Evolutionary conservation across 1,284 basidiomycete genomes (phyloP).

Genomic region (Fomitiporia mediterranea): DNA sequence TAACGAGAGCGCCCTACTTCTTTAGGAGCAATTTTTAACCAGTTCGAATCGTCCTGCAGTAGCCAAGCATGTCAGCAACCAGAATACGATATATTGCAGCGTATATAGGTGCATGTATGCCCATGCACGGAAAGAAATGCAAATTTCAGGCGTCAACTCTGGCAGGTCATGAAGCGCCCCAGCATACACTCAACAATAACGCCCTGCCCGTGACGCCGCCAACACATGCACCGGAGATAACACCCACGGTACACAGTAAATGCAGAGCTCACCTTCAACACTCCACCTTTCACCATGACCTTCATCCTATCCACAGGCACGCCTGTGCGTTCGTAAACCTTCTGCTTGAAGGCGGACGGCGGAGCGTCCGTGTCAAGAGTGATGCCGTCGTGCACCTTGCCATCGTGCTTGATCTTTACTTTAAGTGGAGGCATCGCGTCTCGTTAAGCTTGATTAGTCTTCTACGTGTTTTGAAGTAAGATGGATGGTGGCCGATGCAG

Average conservation of each 20-base stretch:
- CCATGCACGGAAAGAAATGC: no score
- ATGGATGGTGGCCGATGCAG: conserved; percentile 6
- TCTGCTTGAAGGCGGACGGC: conserved; percentile 75
- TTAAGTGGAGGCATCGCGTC: conserved; percentile 52
- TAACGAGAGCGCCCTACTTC: conserved; percentile 42
- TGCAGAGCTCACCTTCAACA: conserved; percentile 64
- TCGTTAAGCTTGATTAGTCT: not conserved
- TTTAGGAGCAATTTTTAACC: conserved; percentile 80
- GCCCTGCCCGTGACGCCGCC: not conserved
- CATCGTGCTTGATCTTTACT: conserved; percentile 90
- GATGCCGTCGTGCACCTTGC: conserved; percentile 65
- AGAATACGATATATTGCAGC: no score
- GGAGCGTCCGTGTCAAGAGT: conserved; percentile 64
- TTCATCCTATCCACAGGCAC: conserved; percentile 93
- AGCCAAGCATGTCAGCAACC: not conserved
- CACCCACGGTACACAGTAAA: not conserved
- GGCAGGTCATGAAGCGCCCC: no score
- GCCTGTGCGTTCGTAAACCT: conserved; percentile 77
- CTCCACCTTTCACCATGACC: conserved; percentile 94
- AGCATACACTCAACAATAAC: no score
- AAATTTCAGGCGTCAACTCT: no score
- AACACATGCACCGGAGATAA: conserved; percentile 10
- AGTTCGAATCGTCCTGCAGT: conserved; percentile 75
- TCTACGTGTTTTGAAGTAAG: not conserved
- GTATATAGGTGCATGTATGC: no score